Conservation (phyloP, 1,284 basidiomycete genomes). For the Singerocomus rubriflavus region DNA sequence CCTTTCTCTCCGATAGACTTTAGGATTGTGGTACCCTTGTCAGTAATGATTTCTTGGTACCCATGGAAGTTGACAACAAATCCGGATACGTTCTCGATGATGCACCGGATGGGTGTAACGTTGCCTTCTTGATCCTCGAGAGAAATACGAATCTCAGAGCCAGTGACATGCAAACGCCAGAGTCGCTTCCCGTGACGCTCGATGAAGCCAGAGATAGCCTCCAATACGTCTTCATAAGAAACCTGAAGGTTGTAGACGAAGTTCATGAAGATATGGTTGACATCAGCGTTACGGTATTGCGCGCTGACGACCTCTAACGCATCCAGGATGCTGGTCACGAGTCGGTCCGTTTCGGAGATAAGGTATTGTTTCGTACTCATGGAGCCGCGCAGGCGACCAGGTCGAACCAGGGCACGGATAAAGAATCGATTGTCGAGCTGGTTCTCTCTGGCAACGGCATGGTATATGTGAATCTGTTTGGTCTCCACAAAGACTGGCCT, state of each 20-base stretch:
- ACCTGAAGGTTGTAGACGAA: slow-evolving; percentile 97
- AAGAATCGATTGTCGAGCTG: slow-evolving; percentile 98
- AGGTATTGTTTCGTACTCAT: slow-evolving; percentile 97
- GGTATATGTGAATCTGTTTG: slow-evolving; percentile 96
- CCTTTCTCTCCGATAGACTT: slow-evolving; percentile 97
- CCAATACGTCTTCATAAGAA: slow-evolving; percentile 93
- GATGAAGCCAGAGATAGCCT: slow-evolving; percentile 95
- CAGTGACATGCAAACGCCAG: slow-evolving; percentile 97
- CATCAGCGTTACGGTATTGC: slow-evolving; percentile 85
- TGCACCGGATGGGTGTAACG: slow-evolving; percentile 91
- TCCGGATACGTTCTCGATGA: slow-evolving; percentile 98
- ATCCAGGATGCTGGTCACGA: slow-evolving; percentile 93
- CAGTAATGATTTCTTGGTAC: slow-evolving; percentile 98
- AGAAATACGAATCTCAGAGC: slow-evolving; percentile 94
- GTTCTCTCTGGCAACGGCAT: slow-evolving; percentile 93
- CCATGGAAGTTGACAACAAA: slow-evolving; percentile 98
- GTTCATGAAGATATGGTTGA: slow-evolving; percentile 97
- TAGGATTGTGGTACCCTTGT: slow-evolving; percentile 91
- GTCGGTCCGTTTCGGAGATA: slow-evolving; percentile 95
- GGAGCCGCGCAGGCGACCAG: slow-evolving; percentile 86
- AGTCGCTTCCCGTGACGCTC: slow-evolving; percentile 97
- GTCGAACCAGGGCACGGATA: slow-evolving; percentile 93
- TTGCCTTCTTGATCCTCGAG: slow-evolving; percentile 93
- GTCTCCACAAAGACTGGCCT: slow-evolving; percentile 92
- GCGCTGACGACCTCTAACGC: slow-evolving; percentile 90